A percentile compares a stretch with the other conserved stretches of the same genome.
Evolutionary conservation across 2,329 filamentous ascomycete genomes (phyloP).

Genomic region (Dactylonectria estremocensis): DNA sequence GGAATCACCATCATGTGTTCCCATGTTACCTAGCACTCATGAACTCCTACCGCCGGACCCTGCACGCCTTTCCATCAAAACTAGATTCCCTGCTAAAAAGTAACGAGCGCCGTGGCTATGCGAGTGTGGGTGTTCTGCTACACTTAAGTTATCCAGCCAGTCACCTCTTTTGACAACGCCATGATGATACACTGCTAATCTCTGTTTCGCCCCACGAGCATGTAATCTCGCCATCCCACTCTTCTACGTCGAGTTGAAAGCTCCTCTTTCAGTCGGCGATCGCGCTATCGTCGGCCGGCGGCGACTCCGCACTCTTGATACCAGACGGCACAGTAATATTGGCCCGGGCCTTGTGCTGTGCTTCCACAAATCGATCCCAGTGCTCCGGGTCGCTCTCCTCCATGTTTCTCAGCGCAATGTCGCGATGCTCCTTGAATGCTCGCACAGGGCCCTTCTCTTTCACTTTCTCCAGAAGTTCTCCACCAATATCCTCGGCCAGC

Average conservation of each 20-base stretch:
- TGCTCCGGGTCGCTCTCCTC: slow-evolving; percentile 76
- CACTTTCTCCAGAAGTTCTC: slow-evolving; percentile 70
- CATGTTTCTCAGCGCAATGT: slow-evolving; percentile 64
- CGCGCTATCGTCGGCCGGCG: slow-evolving; percentile 57
- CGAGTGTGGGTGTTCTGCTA: slow-evolving; percentile 29
- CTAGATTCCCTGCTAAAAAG: slow-evolving; percentile 23
- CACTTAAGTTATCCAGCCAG: slow-evolving; percentile 28
- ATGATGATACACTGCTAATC: slow-evolving; percentile 32
- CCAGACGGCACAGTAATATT: slow-evolving; percentile 60
- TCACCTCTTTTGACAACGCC: slow-evolving; percentile 26
- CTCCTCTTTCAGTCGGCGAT: slow-evolving; percentile 55
- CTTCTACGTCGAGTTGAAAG: slow-evolving; percentile 2
- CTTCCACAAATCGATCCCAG: slow-evolving; percentile 75
- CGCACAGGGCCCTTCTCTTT: slow-evolving; percentile 72
- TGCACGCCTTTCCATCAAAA: slow-evolving; percentile 32
- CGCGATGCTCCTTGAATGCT: slow-evolving; percentile 72
- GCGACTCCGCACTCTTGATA: slow-evolving; percentile 45
- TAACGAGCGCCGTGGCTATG: slow-evolving; percentile 48
- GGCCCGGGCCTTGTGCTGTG: slow-evolving; percentile 71
- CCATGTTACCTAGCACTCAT: background rate
- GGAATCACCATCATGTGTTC: background rate
- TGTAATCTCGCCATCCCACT: background rate
- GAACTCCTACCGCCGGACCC: slow-evolving; percentile 27
- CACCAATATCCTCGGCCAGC: slow-evolving; percentile 74
- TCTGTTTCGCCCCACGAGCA: slow-evolving; percentile 2